Conservation (phyloP, 2,329 filamentous ascomycete genomes). For the Aspergillus brunneoviolaceus region DNA sequence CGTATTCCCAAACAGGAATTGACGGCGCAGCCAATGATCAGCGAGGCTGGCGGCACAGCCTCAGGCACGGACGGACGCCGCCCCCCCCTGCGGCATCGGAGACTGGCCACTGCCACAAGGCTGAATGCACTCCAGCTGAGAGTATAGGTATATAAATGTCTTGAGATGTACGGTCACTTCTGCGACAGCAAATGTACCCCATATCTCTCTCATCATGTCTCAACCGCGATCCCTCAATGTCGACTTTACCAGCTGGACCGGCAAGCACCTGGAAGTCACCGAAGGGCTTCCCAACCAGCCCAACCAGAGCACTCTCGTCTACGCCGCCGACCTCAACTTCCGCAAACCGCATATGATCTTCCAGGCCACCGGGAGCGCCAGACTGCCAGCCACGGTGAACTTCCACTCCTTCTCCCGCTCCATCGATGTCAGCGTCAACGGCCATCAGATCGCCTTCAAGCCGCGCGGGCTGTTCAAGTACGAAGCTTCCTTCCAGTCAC, state of each 20-base stretch:
- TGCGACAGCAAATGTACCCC: too few relatives aligned
- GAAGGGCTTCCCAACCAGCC: neutral
- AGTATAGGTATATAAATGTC: too few relatives aligned
- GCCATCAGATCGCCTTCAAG: neutral
- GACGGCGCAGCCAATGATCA: too few relatives aligned
- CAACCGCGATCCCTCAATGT: constrained; percentile 6
- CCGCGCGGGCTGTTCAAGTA: constrained; percentile 2
- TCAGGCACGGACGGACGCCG: too few relatives aligned
- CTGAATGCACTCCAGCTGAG: too few relatives aligned
- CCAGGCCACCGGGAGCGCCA: constrained; percentile 5
- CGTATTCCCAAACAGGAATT: too few relatives aligned
- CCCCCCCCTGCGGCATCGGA: too few relatives aligned
- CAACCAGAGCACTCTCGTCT: neutral
- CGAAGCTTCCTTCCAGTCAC: constrained; percentile 1
- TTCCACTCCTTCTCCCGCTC: constrained; percentile 11
- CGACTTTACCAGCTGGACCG: constrained; percentile 11
- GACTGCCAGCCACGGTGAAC: constrained; percentile 10
- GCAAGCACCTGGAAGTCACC: constrained; percentile 9
- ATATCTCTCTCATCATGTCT: neutral
- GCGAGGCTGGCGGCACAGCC: too few relatives aligned
- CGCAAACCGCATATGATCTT: constrained; percentile 17
- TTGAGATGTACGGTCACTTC: too few relatives aligned
- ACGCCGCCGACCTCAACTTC: constrained; percentile 10
- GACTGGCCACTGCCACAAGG: too few relatives aligned
- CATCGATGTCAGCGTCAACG: constrained; percentile 11